Evolutionary conservation across 805 yeast genomes (phyloP).

Genomic region (Cyberlindnera veronae): DNA sequence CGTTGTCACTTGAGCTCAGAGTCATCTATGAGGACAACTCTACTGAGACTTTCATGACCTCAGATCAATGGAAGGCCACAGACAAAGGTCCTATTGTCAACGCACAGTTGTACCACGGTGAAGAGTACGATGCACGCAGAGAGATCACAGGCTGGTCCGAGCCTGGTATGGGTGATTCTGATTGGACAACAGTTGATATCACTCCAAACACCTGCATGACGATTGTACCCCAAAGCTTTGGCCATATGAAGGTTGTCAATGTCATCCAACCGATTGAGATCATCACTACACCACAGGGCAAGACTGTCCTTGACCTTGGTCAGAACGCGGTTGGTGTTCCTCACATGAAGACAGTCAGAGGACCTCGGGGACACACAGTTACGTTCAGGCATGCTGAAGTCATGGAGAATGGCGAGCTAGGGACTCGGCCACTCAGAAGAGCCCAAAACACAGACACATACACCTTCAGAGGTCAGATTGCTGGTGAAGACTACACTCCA

Average conservation of each 20-base stretch:
- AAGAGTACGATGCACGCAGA: slow-evolving; percentile 13
- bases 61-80: slow-evolving; percentile 13
- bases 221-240: slow-evolving; percentile 15
- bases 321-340: slow-evolving; percentile 20
- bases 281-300: slow-evolving; percentile 13
- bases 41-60: slow-evolving; percentile 7
- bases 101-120: slow-evolving; percentile 19
- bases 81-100: slow-evolving; percentile 16
- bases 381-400: slow-evolving; percentile 18
- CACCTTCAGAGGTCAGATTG: slow-evolving; percentile 12
- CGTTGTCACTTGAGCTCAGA: slow-evolving; percentile 11
- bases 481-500: slow-evolving; percentile 17
- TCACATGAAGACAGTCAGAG: slow-evolving; percentile 12
- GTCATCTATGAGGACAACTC: slow-evolving; percentile 15
- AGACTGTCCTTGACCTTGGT: slow-evolving; percentile 14
- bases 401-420: slow-evolving; percentile 15
- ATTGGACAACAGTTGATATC: slow-evolving; percentile 10
- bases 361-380: slow-evolving; percentile 9
- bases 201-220: slow-evolving; percentile 10
- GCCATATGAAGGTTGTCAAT: slow-evolving; percentile 11
- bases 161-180: slow-evolving; percentile 1
- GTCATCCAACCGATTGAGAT: slow-evolving; percentile 9
- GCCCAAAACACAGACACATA: slow-evolving; percentile 13
- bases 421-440: slow-evolving; percentile 14
- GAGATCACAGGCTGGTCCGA: slow-evolving; percentile 15